phyloP scores from a whole-genome alignment of 2,329 filamentous ascomycete species.

The Trichoderma asperellum region DNA sequence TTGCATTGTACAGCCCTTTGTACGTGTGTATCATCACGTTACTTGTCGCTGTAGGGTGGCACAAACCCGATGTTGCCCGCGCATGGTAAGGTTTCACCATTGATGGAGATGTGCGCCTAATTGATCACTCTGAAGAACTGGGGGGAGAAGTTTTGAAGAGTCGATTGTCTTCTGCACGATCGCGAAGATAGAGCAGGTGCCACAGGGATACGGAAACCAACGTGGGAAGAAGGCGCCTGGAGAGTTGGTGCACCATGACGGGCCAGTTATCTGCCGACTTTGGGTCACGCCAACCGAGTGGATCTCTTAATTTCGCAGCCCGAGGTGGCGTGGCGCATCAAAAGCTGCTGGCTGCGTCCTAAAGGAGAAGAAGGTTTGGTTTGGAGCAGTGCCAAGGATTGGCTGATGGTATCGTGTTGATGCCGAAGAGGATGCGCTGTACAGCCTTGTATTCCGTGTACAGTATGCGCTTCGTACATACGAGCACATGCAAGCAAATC shows the following conservation, averaged over 20 bases:
- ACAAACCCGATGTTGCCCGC: slow-evolving; percentile 6
- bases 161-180: slow-evolving; percentile 21
- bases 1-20: neutral
- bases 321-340: slow-evolving; percentile 15
- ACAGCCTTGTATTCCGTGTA: neutral
- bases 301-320: slow-evolving; percentile 18
- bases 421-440: neutral
- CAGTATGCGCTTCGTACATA: neutral
- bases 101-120: slow-evolving; percentile 15
- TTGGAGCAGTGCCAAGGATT: neutral
- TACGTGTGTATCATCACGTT: slow-evolving; percentile 1
- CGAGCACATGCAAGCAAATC: neutral
- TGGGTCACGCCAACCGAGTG: slow-evolving; percentile 20
- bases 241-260: neutral
- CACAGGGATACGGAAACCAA: slow-evolving; percentile 11
- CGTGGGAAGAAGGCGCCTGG: neutral
- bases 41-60: neutral
- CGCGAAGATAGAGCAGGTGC: slow-evolving; percentile 18
- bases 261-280: slow-evolving; percentile 16
- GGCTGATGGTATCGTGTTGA: neutral
- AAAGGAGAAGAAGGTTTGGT: slow-evolving; percentile 2
- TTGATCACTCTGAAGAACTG: slow-evolving; percentile 5
- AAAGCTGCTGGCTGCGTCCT: slow-evolving; percentile 5
- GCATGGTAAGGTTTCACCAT: slow-evolving; percentile 21
- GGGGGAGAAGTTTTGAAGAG: neutral